phyloP scores from a whole-genome alignment of 1,284 basidiomycete genomes.

The Ganoderma lucidum region DNA sequence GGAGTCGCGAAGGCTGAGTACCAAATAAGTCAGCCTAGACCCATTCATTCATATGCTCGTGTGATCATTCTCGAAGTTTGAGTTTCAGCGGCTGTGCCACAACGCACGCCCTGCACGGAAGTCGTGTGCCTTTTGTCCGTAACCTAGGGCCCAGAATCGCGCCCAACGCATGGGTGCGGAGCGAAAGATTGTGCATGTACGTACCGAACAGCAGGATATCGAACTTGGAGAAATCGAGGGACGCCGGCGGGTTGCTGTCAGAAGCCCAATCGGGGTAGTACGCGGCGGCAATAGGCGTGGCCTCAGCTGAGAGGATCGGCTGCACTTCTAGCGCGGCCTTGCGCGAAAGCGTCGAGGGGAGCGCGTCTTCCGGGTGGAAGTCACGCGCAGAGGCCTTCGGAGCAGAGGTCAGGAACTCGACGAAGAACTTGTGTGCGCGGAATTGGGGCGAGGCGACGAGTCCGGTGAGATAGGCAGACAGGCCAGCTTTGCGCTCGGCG shows the following conservation, averaged over 20 bases:
- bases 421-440: slow-evolving; percentile 42
- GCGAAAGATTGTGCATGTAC: slow-evolving; percentile 17
- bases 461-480: slow-evolving; percentile 51
- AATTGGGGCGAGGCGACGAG: slow-evolving; percentile 47
- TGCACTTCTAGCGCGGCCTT: slow-evolving; percentile 46
- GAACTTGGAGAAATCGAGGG: slow-evolving; percentile 73
- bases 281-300: slow-evolving; percentile 46
- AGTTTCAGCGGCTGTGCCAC: slow-evolving; percentile 1
- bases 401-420: slow-evolving; percentile 49
- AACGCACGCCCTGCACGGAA: not conserved
- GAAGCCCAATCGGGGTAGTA: slow-evolving; percentile 81
- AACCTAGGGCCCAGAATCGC: not conserved
- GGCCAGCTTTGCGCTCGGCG: slow-evolving; percentile 57
- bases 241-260: slow-evolving; percentile 64
- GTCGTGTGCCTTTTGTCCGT: not conserved
- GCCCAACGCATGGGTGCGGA: not conserved
- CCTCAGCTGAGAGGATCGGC: slow-evolving; percentile 26
- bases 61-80: slow-evolving; percentile 7
- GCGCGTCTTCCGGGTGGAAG: slow-evolving; percentile 52
- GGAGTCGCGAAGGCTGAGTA: slow-evolving; percentile 75
- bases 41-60: slow-evolving; percentile 4
- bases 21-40: slow-evolving; percentile 25
- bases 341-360: slow-evolving; percentile 54
- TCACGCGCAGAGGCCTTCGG: slow-evolving; percentile 29
- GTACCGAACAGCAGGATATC: slow-evolving; percentile 74